Conservation (phyloP, 192 early-diverging fungal species). For the Spinellus fusiger region DNA sequence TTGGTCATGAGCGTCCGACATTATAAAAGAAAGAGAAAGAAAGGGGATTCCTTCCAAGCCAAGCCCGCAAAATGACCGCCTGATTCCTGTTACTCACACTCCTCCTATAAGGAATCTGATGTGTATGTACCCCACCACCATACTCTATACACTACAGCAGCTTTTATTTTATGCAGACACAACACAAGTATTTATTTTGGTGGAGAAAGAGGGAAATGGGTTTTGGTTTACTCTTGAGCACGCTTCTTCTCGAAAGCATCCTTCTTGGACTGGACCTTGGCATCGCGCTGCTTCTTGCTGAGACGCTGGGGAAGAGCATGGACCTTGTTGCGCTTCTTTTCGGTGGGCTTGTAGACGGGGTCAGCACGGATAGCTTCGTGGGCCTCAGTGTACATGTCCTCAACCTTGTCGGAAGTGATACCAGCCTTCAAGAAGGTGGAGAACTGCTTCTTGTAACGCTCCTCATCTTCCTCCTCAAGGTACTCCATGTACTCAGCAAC, state of each 20-base stretch:
- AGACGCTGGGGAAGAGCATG: slow-evolving; percentile 58
- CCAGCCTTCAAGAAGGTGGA: slow-evolving; percentile 86
- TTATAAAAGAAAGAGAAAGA: no score
- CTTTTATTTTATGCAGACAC: no score
- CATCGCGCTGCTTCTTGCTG: slow-evolving; percentile 89
- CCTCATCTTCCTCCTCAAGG: slow-evolving; percentile 98
- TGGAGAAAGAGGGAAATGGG: no score
- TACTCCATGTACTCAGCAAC: slow-evolving; percentile 97
- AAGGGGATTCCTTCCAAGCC: no score
- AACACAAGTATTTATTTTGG: no score
- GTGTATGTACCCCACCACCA: no score
- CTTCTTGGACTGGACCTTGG: slow-evolving; percentile 86
- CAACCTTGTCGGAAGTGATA: slow-evolving; percentile 82
- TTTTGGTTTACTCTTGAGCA: no score
- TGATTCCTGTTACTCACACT: no score
- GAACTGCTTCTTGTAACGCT: slow-evolving; percentile 94
- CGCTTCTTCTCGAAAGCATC: slow-evolving; percentile 30
- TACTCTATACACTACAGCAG: no score
- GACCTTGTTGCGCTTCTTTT: slow-evolving; percentile 61
- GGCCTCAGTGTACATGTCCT: slow-evolving; percentile 89
- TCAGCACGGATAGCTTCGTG: slow-evolving; percentile 91
- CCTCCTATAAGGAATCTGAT: no score
- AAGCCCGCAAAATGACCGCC: no score
- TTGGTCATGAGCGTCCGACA: no score
- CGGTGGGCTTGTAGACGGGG: slow-evolving; percentile 65